Conservation (phyloP, 2,329 filamentous ascomycete species). For the Phialophora chinensis region DNA sequence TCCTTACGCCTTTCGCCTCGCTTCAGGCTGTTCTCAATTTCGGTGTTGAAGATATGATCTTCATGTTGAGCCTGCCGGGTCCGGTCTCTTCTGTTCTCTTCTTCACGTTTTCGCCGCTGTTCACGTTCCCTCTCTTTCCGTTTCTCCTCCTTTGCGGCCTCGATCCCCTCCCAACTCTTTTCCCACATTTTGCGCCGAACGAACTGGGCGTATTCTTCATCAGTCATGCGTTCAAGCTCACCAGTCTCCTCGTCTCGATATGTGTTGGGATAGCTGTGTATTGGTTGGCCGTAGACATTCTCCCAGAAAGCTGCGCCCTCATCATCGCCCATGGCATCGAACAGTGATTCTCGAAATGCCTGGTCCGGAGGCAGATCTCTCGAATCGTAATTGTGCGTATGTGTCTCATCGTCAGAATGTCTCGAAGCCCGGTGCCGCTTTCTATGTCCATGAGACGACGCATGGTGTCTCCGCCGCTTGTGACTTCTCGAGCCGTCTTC, state of each 20-base stretch:
- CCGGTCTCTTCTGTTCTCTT: constrained; percentile 37
- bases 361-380: constrained; percentile 67
- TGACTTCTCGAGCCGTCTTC: constrained; percentile 31
- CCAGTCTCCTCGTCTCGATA: constrained; percentile 57
- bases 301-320: constrained; percentile 97
- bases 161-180: constrained; percentile 81
- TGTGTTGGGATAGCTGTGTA: constrained; percentile 75
- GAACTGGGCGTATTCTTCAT: constrained; percentile 87
- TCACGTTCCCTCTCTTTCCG: constrained; percentile 59
- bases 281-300: constrained; percentile 91
- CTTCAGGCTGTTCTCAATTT: constrained; percentile 72
- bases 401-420: constrained; percentile 18
- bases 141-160: constrained; percentile 73
- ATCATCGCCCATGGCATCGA: constrained; percentile 95
- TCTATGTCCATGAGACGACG: constrained; percentile 33
- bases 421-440: constrained; percentile 41
- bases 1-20: constrained; percentile 68
- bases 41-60: constrained; percentile 58
- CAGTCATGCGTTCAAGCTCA: constrained; percentile 80
- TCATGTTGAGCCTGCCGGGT: constrained; percentile 16
- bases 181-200: constrained; percentile 95
- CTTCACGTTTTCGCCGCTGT: constrained; percentile 50
- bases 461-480: constrained; percentile 39
- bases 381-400: constrained; percentile 11
- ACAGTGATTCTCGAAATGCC: constrained; percentile 91